A percentile compares a stretch with the other conserved stretches of the same genome.
Evolutionary conservation across 768 basidiomycete genomes (phyloP).

Genomic region (Hirschioporus abietinus): DNA sequence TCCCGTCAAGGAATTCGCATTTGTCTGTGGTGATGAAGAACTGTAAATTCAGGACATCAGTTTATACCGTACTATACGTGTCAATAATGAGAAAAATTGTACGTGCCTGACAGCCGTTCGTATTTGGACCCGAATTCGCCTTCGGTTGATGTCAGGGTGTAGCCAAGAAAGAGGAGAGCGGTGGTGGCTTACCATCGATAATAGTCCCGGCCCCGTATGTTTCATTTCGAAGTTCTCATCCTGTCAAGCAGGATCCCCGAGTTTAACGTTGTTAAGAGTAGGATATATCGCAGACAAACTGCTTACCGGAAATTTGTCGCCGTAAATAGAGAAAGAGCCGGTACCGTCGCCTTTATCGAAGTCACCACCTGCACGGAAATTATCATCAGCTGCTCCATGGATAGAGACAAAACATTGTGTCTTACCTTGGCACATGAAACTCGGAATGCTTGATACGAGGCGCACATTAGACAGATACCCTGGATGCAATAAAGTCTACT

Average conservation of each 20-base stretch:
- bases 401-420: constrained; percentile 9
- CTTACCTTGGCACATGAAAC: constrained; percentile 95
- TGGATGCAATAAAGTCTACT: background rate
- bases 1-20: constrained; percentile 93
- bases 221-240: constrained; percentile 95
- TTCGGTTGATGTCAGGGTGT: constrained; percentile 25
- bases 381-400: background rate
- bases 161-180: constrained; percentile 5
- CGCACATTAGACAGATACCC: no score
- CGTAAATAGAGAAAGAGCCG: constrained; percentile 95
- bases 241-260: constrained; percentile 30
- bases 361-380: constrained; percentile 64
- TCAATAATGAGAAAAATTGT: background rate
- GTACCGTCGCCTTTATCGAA: constrained; percentile 95
- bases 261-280: background rate
- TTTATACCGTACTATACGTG: background rate
- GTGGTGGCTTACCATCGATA: constrained; percentile 79
- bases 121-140: constrained; percentile 94
- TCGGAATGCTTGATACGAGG: constrained; percentile 53
- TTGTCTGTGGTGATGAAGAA: constrained; percentile 97
- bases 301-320: constrained; percentile 84
- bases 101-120: constrained; percentile 82
- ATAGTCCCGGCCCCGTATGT: constrained; percentile 77
- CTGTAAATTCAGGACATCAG: constrained; percentile 28
- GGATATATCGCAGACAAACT: background rate